Conservation (phyloP, 2,329 filamentous ascomycete species). For the Thermoascus crustaceus region DNA sequence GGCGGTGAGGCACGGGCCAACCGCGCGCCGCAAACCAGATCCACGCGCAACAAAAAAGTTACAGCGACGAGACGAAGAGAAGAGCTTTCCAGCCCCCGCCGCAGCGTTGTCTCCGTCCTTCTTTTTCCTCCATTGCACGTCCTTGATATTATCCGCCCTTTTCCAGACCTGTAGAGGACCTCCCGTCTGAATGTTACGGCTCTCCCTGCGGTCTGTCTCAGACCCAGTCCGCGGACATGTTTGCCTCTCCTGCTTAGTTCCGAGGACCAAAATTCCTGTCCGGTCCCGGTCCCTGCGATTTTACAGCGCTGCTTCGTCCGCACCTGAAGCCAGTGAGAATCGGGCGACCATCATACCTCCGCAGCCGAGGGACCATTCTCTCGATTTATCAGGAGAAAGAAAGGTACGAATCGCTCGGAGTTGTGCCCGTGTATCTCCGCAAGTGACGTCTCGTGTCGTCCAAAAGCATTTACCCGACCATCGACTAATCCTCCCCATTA, state of each 20-base stretch:
- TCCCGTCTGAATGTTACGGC: constrained; percentile 29
- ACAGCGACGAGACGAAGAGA: background rate
- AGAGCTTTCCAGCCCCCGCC: constrained; percentile 2
- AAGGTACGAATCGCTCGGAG: too few species aligned
- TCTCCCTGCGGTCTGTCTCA: constrained; percentile 28
- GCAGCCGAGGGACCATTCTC: too few species aligned
- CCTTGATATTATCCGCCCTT: background rate
- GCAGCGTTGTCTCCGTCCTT: background rate
- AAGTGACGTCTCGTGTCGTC: too few species aligned
- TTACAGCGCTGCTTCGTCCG: constrained; percentile 14
- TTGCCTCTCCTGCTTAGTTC: constrained; percentile 27
- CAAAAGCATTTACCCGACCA: too few species aligned
- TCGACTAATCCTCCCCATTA: too few species aligned
- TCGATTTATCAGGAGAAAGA: too few species aligned
- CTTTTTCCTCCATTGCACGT: background rate
- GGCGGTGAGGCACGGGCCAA: too few species aligned
- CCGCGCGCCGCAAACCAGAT: background rate
- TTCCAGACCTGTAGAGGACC: background rate
- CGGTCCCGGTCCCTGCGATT: constrained; percentile 18
- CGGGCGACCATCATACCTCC: too few species aligned
- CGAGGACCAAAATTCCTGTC: constrained; percentile 12
- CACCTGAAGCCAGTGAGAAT: constrained; percentile 1
- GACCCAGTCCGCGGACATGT: constrained; percentile 27
- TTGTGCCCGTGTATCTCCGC: too few species aligned
- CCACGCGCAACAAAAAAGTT: constrained; percentile 1